Evolutionary conservation across 2,329 filamentous ascomycete genomes (phyloP).

Genomic region (Penicillium griseofulvum): DNA sequence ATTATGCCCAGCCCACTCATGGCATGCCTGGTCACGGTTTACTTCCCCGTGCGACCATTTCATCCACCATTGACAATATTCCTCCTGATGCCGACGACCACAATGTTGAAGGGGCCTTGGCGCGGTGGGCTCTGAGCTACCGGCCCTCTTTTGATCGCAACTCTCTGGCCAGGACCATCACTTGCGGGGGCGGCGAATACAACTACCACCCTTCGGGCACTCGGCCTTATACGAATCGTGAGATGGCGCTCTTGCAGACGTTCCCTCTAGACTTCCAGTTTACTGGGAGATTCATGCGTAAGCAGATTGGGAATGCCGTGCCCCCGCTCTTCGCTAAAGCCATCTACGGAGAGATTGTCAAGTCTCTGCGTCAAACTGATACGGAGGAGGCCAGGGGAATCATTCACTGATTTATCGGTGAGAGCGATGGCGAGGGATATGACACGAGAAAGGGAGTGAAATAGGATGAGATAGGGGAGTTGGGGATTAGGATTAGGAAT

Average conservation of each 20-base stretch:
- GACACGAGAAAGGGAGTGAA: neutral
- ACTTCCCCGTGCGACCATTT: conserved; percentile 41
- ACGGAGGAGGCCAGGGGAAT: conserved; percentile 17
- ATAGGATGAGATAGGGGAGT: neutral
- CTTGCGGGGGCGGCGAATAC: conserved; percentile 57
- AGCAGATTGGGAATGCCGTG: conserved; percentile 78
- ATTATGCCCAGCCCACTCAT: conserved; percentile 64
- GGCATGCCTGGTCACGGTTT: conserved; percentile 31
- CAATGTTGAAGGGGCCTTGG: conserved; percentile 31
- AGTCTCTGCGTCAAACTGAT: conserved; percentile 39
- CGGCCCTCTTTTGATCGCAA: conserved; percentile 45
- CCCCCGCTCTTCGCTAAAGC: conserved; percentile 54
- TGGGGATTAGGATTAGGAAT: neutral
- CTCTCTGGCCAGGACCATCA: conserved; percentile 61
- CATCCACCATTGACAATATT: conserved; percentile 42
- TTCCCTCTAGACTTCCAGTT: conserved; percentile 66
- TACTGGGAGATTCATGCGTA: conserved; percentile 39
- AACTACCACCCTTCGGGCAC: conserved; percentile 65
- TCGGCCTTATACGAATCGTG: conserved; percentile 63
- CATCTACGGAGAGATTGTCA: conserved; percentile 39
- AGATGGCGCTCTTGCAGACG: conserved; percentile 67
- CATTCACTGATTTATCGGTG: neutral
- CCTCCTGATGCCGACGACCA: conserved; percentile 44
- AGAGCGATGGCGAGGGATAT: neutral
- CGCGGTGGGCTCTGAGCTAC: conserved; percentile 26